Evolutionary conservation across 192 early-diverging fungal species (phyloP).

Genomic region (Ambispora gerdemannii): DNA sequence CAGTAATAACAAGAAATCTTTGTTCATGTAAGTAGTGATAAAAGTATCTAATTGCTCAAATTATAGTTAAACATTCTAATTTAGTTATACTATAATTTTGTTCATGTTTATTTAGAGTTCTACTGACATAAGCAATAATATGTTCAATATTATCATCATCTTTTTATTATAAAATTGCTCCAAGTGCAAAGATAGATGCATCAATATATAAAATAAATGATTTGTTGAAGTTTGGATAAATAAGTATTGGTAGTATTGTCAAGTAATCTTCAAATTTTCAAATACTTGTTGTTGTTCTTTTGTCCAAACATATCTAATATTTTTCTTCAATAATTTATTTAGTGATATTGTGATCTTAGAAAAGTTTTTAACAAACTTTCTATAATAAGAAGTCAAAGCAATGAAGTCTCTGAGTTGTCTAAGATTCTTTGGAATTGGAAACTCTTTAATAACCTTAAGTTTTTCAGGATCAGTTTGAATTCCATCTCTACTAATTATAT

Average conservation of each 20-base stretch:
- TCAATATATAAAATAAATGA: constrained; percentile 14
- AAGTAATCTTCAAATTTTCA: not conserved
- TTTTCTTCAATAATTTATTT: not conserved
- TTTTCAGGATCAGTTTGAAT: not conserved
- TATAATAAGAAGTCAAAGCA: no score
- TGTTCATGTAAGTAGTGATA: no score
- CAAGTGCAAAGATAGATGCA: not conserved
- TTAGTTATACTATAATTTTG: no score
- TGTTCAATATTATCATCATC: not conserved
- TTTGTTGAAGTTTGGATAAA: constrained; percentile 3
- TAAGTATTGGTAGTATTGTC: not conserved
- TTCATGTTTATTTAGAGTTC: no score
- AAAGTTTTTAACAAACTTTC: no score
- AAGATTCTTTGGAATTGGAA: not conserved
- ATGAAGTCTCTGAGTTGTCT: not conserved
- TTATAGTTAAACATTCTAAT: no score
- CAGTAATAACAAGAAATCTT: no score
- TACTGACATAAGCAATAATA: not conserved
- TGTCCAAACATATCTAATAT: no score
- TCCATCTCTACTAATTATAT: not conserved
- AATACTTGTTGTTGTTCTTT: not conserved
- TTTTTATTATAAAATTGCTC: constrained; percentile 14
- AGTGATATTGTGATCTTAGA: no score
- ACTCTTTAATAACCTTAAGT: not conserved
- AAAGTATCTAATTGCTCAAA: no score